Evolutionary conservation across 768 basidiomycete genomes (phyloP).

Genomic region (Russula earlei): DNA sequence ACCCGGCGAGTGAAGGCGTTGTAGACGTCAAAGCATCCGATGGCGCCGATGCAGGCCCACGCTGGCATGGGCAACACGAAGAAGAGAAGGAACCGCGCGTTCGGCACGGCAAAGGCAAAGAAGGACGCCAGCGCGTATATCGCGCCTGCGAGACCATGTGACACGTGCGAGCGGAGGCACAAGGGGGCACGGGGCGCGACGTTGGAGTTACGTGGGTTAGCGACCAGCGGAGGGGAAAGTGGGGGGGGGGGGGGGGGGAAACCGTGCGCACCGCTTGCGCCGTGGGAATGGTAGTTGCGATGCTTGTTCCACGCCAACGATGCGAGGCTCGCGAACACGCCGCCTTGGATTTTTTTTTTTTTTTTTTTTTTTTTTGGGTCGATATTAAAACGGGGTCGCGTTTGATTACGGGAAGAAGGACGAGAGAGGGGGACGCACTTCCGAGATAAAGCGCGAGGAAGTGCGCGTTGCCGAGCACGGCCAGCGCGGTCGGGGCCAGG

Average conservation of each 20-base stretch:
- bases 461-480: slow-evolving; percentile 50
- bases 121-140: slow-evolving; percentile 63
- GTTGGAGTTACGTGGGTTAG: too few species aligned
- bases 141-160: slow-evolving; percentile 45
- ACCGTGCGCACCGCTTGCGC: slow-evolving; percentile 59
- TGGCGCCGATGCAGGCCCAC: slow-evolving; percentile 60
- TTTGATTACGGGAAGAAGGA: not conserved
- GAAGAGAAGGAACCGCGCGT: slow-evolving; percentile 57
- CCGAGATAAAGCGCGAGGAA: slow-evolving; percentile 71
- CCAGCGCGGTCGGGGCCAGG: slow-evolving; percentile 57
- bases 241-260: not conserved
- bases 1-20: slow-evolving; percentile 30
- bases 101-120: slow-evolving; percentile 63
- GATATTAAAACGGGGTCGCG: too few species aligned
- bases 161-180: not conserved
- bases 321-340: slow-evolving; percentile 44
- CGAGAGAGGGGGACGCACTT: slow-evolving; percentile 33
- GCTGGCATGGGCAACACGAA: slow-evolving; percentile 73
- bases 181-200: too few species aligned
- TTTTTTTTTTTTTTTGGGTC: too few species aligned
- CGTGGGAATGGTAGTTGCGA: slow-evolving; percentile 35
- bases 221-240: not conserved
- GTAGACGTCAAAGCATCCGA: slow-evolving; percentile 53
- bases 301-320: slow-evolving; percentile 40
- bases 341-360: slow-evolving; percentile 37